These are phyloP conservation scores for Wakefieldia striispora DNA, from an alignment of 768 basidiomycete species.

Conservation along the genomic window DNA sequence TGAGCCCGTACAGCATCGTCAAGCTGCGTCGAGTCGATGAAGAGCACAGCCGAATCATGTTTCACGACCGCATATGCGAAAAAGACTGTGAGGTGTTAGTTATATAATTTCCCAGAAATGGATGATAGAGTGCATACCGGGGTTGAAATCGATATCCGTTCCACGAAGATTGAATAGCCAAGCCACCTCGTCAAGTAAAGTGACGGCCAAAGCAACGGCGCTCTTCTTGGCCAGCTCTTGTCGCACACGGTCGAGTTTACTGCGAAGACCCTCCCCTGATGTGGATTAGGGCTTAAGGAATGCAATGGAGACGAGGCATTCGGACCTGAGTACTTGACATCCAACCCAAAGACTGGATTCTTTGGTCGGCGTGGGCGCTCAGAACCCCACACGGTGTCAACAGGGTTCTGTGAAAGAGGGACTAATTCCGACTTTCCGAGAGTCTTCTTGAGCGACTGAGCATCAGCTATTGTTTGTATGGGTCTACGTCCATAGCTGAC, in stretches of 20 bases:
- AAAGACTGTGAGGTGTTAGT: constrained; percentile 56
- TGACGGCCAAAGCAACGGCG: constrained; percentile 66
- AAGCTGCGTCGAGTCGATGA: constrained; percentile 56
- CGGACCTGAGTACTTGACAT: constrained; percentile 71
- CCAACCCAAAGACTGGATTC: constrained; percentile 65
- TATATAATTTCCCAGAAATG: not conserved
- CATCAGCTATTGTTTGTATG: constrained; percentile 50
- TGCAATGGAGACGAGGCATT: not conserved
- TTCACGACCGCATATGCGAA: constrained; percentile 88
- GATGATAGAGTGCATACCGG: constrained; percentile 37
- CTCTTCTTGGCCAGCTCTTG: constrained; percentile 60
- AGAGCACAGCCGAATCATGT: constrained; percentile 55
- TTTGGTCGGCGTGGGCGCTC: constrained; percentile 68
- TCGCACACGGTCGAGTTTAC: constrained; percentile 69
- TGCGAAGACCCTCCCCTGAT: constrained; percentile 54
- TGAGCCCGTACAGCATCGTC: constrained; percentile 40
- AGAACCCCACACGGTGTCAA: constrained; percentile 73
- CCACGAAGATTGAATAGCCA: constrained; percentile 95
- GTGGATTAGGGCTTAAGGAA: not conserved
- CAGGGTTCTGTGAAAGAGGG: constrained; percentile 65
- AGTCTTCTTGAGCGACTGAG: constrained; percentile 54
- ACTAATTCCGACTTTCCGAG: constrained; percentile 66
- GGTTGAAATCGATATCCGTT: constrained; percentile 88
- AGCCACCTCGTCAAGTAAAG: constrained; percentile 91
- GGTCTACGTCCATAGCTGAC: constrained; percentile 10